These are phyloP conservation scores for Musa acuminata DNA, from an alignment of 176 grass and related monocot genomes.

Conservation along the genomic window DNA sequence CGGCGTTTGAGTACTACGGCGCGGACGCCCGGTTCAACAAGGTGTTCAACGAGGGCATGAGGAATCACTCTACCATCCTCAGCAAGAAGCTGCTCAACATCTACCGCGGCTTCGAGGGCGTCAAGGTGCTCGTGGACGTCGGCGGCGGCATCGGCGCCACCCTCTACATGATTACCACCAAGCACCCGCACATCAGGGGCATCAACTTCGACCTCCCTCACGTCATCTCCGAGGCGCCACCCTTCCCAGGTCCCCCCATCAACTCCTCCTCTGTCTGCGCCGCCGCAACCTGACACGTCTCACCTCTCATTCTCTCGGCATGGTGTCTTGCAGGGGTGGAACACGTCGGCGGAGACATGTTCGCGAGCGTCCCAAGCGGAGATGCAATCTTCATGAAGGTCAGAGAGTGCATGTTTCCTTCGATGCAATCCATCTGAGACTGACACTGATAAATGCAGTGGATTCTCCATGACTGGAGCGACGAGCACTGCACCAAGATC, in stretches of 20 bases:
- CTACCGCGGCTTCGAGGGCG: constrained; percentile 57
- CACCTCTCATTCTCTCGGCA: neutral
- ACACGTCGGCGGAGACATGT: constrained; percentile 89
- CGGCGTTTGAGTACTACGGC: constrained; percentile 84
- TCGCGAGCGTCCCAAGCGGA: constrained; percentile 41
- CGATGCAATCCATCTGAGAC: neutral
- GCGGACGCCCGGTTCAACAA: constrained; percentile 74
- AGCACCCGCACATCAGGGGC: constrained; percentile 36
- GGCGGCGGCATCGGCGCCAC: constrained; percentile 86
- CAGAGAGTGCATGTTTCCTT: neutral
- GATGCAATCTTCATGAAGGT: constrained; percentile 95
- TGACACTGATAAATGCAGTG: constrained; percentile 27
- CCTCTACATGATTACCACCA: constrained; percentile 48
- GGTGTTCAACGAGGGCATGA: constrained; percentile 99
- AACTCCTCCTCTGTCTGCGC: neutral
- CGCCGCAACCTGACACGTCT: neutral
- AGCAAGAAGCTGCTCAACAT: constrained; percentile 78
- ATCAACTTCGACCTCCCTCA: constrained; percentile 92
- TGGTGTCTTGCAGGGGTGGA: constrained; percentile 30
- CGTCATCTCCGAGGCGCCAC: constrained; percentile 86
- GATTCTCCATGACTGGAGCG: constrained; percentile 98
- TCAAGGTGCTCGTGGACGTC: constrained; percentile 65
- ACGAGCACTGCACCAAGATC: constrained; percentile 51
- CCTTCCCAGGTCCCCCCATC: constrained; percentile 38
- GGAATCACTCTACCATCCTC: constrained; percentile 75